Evolutionary conservation across 2,329 filamentous ascomycete species (phyloP).

Genomic region (Botrytis sinoallii): DNA sequence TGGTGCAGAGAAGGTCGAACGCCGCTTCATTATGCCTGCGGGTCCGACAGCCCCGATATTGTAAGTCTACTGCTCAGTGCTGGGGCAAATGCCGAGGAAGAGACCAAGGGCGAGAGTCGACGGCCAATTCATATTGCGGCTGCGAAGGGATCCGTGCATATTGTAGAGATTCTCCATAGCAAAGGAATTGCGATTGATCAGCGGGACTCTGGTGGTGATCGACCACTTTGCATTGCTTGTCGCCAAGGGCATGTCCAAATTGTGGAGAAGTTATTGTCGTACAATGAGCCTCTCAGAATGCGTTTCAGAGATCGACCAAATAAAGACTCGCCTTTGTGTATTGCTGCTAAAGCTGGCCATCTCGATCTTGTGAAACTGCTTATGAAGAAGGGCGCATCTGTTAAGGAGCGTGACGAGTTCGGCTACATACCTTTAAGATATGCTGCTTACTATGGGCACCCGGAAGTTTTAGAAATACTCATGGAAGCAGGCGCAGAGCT

Average conservation of each 20-base stretch:
- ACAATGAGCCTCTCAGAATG: slow-evolving; percentile 15
- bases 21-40: slow-evolving; percentile 22
- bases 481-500: slow-evolving; percentile 20
- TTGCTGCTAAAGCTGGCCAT: slow-evolving; percentile 20
- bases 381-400: slow-evolving; percentile 17
- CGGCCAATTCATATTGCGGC: slow-evolving; percentile 21
- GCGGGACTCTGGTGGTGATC: slow-evolving; percentile 3
- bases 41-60: slow-evolving; percentile 12
- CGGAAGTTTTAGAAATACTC: slow-evolving; percentile 17
- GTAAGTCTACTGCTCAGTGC: slow-evolving; percentile 19
- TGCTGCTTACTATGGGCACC: slow-evolving; percentile 20
- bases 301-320: slow-evolving; percentile 1
- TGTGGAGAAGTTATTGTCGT: slow-evolving; percentile 16
- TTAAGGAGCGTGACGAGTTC: slow-evolving; percentile 18
- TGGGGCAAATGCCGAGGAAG: slow-evolving; percentile 17
- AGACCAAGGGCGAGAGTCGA: slow-evolving; percentile 7
- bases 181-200: slow-evolving; percentile 1
- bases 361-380: slow-evolving; percentile 19
- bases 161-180: slow-evolving; percentile 3
- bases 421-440: slow-evolving; percentile 20
- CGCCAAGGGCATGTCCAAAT: slow-evolving; percentile 19
- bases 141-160: slow-evolving; percentile 9
- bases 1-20: slow-evolving; percentile 15
- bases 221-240: slow-evolving; percentile 18
- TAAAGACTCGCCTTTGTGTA: slow-evolving; percentile 18